Conservation (phyloP, 805 yeast genomes). For the Grigorovia jiainica region DNA sequence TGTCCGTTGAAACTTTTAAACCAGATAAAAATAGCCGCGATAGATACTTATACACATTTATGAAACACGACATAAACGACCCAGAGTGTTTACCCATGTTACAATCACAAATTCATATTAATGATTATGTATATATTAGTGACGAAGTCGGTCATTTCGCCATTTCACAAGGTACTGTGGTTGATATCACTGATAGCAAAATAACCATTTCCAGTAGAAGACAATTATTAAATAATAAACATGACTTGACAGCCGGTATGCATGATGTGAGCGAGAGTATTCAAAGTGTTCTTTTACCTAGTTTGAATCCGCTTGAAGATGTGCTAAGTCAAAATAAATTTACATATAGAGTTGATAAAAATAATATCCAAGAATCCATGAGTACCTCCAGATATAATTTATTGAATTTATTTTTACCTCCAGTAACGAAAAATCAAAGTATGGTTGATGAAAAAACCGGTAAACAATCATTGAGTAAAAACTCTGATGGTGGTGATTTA, state of each 20-base stretch:
- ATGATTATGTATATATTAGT: conserved; percentile 65
- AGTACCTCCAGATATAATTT: conserved; percentile 70
- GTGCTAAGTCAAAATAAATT: conserved; percentile 29
- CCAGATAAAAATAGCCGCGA: conserved; percentile 12
- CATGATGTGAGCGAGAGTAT: conserved; percentile 3
- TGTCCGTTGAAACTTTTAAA: conserved; percentile 32
- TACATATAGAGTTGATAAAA: conserved; percentile 65
- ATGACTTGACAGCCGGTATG: conserved; percentile 17
- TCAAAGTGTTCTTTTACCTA: conserved; percentile 11
- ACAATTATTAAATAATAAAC: conserved; percentile 32
- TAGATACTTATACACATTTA: conserved; percentile 41
- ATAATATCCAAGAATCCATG: conserved; percentile 66
- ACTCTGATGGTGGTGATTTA: conserved; percentile 30
- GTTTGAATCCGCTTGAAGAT: conserved; percentile 3
- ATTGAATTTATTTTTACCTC: conserved; percentile 49
- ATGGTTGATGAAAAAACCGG: conserved; percentile 11
- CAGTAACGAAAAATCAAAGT: conserved; percentile 26
- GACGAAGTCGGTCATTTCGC: conserved; percentile 76
- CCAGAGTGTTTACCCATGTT: conserved; percentile 13
- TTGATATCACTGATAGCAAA: conserved; percentile 32
- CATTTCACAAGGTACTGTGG: conserved; percentile 53
- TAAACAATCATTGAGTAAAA: conserved; percentile 9
- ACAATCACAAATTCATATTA: conserved; percentile 39
- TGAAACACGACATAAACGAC: conserved; percentile 24
- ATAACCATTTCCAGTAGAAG: conserved; percentile 46